These are phyloP conservation scores for Solanum peruvianum DNA, from an alignment of 257 asterid species.

Conservation along the genomic window DNA sequence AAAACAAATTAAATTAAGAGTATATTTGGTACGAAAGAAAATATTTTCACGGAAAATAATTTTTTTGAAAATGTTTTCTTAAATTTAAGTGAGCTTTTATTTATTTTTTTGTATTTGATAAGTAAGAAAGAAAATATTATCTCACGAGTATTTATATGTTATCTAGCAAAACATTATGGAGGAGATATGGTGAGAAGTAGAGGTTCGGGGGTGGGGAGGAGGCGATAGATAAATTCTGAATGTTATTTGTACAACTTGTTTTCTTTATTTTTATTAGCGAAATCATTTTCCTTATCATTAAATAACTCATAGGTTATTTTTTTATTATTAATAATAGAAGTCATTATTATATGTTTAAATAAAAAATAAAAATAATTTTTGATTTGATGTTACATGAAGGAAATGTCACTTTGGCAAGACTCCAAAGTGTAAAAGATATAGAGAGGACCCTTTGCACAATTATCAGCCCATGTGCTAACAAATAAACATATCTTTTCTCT, in stretches of 20 bases:
- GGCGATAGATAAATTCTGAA: no score
- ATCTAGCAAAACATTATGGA: no score
- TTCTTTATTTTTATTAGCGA: no score
- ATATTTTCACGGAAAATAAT: no score
- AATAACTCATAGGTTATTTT: background rate
- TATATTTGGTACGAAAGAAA: background rate
- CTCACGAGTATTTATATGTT: no score
- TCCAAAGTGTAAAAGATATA: background rate
- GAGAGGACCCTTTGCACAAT: background rate
- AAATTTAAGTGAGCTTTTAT: background rate
- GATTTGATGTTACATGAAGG: conserved; percentile 2
- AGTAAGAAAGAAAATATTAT: background rate
- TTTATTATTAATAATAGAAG: background rate
- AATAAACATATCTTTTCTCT: background rate
- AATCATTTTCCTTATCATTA: no score
- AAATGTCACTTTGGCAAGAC: background rate
- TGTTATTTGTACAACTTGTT: no score
- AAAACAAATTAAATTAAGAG: background rate
- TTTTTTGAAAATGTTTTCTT: no score
- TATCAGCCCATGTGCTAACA: background rate
- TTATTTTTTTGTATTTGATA: no score
- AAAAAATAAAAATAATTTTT: background rate
- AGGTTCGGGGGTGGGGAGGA: no score
- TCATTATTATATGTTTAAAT: no score
- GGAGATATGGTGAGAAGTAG: background rate